Conservation (phyloP, 2,329 filamentous ascomycete species). For the Sarocladiaceae sp. region DNA sequence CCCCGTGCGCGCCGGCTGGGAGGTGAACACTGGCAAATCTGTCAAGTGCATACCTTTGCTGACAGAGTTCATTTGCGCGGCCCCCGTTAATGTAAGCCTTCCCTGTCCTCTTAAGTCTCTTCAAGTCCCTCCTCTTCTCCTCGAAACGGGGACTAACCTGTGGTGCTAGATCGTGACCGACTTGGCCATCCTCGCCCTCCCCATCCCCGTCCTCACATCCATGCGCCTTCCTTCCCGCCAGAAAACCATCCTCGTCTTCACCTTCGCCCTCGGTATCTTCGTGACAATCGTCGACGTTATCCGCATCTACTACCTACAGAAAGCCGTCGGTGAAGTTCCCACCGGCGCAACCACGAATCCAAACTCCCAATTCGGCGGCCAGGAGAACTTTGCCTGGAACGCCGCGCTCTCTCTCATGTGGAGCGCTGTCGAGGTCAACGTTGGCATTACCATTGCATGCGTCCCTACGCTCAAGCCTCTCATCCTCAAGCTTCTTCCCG, state of each 20-base stretch:
- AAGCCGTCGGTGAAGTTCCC: conserved; percentile 48
- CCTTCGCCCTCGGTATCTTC: conserved; percentile 82
- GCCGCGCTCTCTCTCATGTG: conserved; percentile 86
- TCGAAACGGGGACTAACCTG: no score
- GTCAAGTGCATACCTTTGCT: conserved; percentile 49
- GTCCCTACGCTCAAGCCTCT: conserved; percentile 90
- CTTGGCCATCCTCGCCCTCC: conserved; percentile 73
- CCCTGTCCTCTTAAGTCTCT: neutral
- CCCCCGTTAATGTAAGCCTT: conserved; percentile 62
- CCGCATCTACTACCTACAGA: conserved; percentile 82
- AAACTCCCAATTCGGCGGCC: conserved; percentile 42
- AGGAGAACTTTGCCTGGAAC: conserved; percentile 59
- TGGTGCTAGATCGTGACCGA: conserved; percentile 74
- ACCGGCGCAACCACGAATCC: conserved; percentile 28
- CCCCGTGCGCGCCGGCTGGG: conserved; percentile 67
- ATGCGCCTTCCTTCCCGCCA: conserved; percentile 82
- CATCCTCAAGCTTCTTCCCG: conserved; percentile 57
- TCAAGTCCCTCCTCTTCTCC: neutral
- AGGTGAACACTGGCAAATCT: conserved; percentile 23
- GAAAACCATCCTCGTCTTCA: conserved; percentile 79
- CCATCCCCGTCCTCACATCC: conserved; percentile 79
- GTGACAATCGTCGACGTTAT: conserved; percentile 84
- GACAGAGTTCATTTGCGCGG: conserved; percentile 64
- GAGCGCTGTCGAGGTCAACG: conserved; percentile 86
- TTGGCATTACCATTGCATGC: conserved; percentile 84